Evolutionary conservation across 371 early-diverging fungal genomes (phyloP), one percentile per base, ranked within the genome.

Genomic region (Mucor sp.): DNA sequence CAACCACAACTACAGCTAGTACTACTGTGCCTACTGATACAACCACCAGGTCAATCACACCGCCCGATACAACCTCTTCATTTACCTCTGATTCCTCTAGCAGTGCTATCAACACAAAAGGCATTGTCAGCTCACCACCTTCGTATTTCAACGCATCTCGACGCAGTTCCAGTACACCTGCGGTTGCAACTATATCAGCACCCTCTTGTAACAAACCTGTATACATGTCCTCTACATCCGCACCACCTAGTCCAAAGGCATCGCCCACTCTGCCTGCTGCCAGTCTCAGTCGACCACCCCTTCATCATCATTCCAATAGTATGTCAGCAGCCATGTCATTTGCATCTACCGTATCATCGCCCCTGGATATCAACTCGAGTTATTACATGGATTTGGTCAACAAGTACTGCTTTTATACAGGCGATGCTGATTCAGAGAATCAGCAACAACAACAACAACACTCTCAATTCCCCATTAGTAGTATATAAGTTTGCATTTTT

Each of bases 321-420:
- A 63, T 41, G 11, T 59, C 66, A 9, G 21, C 66, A 32, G 39
- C 61, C 32, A 44, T 44, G 43, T 61, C 41, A n/a, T 23, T 65
- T 19, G 32, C 48, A 11, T 33, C 50, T 3, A 48, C 53, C 15
- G 19, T 32, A 15, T 14, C 39, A 17, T 25, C 65, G 7, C 59
- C 60, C n/a, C 25, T 69, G 25, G 71, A 71, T 59, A 56, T 71
- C 12, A 59, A 71, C 56, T 71, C 71, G 21, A 53, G 50, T 8
- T 44, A 62, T 47, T 71, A 71, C 48, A 30, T 71, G 28, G 67
- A 71, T 43, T 56, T 71, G 6, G 53, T 71, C 12, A 63, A 64
- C 60, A 71, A 71, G 28, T 67, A 67, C 25, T 71, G 71, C 23
- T 71, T 71, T 37, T 71, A 71, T 35, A 60, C 55, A 30, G 41